Evolutionary conservation across 2,329 filamentous ascomycete species (phyloP), one percentile per base, ranked within the genome.

Genomic region (Cladorrhinum sp.): DNA sequence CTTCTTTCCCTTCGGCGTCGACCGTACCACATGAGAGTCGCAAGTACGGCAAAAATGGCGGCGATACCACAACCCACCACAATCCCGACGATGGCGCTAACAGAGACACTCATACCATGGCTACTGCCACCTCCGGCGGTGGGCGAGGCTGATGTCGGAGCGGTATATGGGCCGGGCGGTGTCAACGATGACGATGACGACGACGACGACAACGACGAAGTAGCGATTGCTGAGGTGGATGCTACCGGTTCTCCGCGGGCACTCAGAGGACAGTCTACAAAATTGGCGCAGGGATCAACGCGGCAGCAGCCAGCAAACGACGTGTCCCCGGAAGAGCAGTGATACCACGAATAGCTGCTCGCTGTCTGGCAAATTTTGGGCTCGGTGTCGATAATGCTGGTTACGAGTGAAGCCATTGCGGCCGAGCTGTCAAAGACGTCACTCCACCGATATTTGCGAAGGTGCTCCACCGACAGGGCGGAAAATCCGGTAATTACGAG

Each of bases 251-350:
- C 3, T 18, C 38, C 54, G 16, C 32, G 12, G 2, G 50, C 48
- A 13, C 50, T 54, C 25, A 61, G 65, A 9, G 73, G 74, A 59
- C 77, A 79, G 6, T 59, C 63, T 49, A 60, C 20, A 2, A n/a
- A 55, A 50, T 5, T 58, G 50, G 62, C 58, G 66, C 81, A 84
- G 16, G 79, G 75, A 61, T 81, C 68, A 13, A 73, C 67, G 13
- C 71, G 67, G 67, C 81, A 84, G 65, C 82, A 84, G 18, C 78
- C 80, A 2, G 55, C 59, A 64, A 77, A 81, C 29, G 18, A 49
- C 4, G 49, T 48, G 5, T 23, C 41, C 36, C 32, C 49, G 56
- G 27, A 62, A 48, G 27, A 57, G 29, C 63, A 63, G 10, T 25
- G 55, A 50, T 58, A 63, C 62, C 63, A 66, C 38, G 32, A 38